These are phyloP conservation scores for Chenopodium berlandieri DNA, from an alignment of 148 eudicot genomes.

Conservation along the genomic window DNA sequence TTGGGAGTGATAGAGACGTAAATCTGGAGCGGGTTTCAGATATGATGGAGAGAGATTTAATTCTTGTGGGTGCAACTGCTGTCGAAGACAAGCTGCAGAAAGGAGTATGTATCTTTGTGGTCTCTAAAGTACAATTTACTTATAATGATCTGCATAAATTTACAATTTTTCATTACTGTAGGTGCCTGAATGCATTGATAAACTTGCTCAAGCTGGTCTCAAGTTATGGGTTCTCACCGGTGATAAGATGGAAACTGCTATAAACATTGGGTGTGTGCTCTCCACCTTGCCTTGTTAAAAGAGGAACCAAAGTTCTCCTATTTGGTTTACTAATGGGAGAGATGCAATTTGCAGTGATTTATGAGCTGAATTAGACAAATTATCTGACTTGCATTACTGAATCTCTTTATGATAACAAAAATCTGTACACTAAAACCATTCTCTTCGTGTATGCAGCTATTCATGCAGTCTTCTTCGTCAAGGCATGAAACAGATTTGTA, in stretches of 20 bases:
- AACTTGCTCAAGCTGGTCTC: constrained; percentile 97
- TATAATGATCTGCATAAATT: neutral
- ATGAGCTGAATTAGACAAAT: neutral
- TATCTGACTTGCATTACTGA: neutral
- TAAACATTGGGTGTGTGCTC: constrained; percentile 82
- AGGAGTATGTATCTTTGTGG: constrained; percentile 49
- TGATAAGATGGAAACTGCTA: constrained; percentile 99
- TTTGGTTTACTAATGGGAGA: neutral
- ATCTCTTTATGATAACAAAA: neutral
- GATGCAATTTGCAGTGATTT: neutral
- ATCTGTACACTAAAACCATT: neutral
- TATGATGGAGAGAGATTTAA: constrained; percentile 77
- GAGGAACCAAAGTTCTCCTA: neutral
- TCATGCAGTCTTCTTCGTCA: constrained; percentile 92
- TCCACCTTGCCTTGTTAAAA: neutral
- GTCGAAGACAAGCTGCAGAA: constrained; percentile 93
- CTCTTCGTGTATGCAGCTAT: constrained; percentile 48
- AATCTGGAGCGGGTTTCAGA: constrained; percentile 71
- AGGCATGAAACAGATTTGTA: constrained; percentile 92
- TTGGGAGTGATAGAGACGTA: constrained; percentile 68
- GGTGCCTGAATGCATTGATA: constrained; percentile 98
- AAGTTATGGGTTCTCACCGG: constrained; percentile 99
- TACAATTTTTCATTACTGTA: constrained; percentile 24
- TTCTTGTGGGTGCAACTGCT: constrained; percentile 96
- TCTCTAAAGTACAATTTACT: neutral